Evolutionary conservation across 768 basidiomycete species (phyloP).

Genomic region (Mycena belliarum): DNA sequence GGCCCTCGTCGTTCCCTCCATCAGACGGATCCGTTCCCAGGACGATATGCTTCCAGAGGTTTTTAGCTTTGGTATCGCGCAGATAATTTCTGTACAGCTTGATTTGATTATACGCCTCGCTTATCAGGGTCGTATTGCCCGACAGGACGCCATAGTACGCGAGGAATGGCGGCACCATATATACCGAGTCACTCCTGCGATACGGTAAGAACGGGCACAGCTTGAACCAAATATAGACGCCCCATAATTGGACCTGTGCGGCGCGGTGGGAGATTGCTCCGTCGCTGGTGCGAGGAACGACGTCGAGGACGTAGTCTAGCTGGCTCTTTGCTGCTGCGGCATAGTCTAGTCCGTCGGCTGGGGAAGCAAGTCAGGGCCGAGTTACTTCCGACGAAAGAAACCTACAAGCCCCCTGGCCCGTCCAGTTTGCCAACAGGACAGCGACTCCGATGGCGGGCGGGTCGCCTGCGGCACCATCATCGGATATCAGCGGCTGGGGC

Average conservation of each 20-base stretch:
- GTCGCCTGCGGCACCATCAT: conserved; percentile 69
- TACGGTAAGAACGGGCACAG: not conserved
- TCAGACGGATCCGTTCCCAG: conserved; percentile 42
- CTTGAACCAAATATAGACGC: conserved; percentile 17
- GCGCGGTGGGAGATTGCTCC: conserved; percentile 83
- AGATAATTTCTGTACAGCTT: conserved; percentile 70
- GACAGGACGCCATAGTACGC: conserved; percentile 78
- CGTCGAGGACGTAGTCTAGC: conserved; percentile 57
- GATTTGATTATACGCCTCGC: conserved; percentile 71
- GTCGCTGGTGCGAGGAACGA: conserved; percentile 62
- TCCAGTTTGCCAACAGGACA: conserved; percentile 60
- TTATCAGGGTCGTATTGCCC: conserved; percentile 56
- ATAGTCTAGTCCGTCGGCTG: conserved; percentile 50
- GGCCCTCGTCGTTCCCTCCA: conserved; percentile 57
- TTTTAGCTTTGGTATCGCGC: conserved; percentile 45
- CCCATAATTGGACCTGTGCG: conserved; percentile 74
- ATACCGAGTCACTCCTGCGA: conserved; percentile 74
- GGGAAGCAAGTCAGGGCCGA: not conserved
- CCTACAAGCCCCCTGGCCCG: conserved; percentile 23
- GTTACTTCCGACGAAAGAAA: not conserved
- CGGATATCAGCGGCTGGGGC: conserved; percentile 58
- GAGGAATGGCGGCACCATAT: conserved; percentile 86
- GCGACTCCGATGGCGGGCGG: conserved; percentile 78
- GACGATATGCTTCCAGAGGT: conserved; percentile 78
- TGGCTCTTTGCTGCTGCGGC: conserved; percentile 65